phyloP scores from a whole-genome alignment of 176 grass and related monocot species.

The Tillandsia fasciculata region DNA sequence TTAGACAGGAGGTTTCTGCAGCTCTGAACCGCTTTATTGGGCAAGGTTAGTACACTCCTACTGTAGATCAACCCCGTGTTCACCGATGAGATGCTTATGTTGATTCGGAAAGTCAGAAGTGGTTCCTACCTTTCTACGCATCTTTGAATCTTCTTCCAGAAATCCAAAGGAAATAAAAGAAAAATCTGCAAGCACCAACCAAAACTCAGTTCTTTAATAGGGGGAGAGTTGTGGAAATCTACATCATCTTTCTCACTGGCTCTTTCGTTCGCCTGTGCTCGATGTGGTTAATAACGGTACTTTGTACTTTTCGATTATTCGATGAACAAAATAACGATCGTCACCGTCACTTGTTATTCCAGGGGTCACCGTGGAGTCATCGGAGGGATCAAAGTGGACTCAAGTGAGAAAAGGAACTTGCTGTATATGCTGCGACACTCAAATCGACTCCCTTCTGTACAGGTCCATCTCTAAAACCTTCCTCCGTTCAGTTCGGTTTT shows the following conservation, averaged over 20 bases:
- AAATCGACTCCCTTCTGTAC: conserved; percentile 93
- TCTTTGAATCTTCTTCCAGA: no score
- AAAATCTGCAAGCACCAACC: no score
- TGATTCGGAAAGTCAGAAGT: neutral
- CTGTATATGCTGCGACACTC: conserved; percentile 75
- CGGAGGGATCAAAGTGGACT: conserved; percentile 76
- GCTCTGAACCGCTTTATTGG: conserved; percentile 84
- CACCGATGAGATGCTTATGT: neutral
- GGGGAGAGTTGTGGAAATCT: no score
- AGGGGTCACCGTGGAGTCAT: conserved; percentile 45
- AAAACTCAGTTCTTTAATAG: no score
- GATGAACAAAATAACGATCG: no score
- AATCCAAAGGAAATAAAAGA: no score
- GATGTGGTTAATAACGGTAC: no score
- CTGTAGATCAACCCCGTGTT: neutral
- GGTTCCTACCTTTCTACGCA: no score
- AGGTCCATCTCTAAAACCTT: conserved; percentile 28
- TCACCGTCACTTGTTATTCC: conserved; percentile 7
- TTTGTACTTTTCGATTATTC: no score
- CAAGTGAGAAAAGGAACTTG: conserved; percentile 83
- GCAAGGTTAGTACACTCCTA: conserved; percentile 40
- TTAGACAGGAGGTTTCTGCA: conserved; percentile 92
- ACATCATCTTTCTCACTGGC: no score
- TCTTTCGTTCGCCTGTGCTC: no score
- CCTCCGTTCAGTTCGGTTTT: no score